A percentile compares a stretch with the other conserved stretches of the same genome.
phyloP scores from a whole-genome alignment of 2,329 filamentous ascomycete genomes.

The Nemania diffusa region DNA sequence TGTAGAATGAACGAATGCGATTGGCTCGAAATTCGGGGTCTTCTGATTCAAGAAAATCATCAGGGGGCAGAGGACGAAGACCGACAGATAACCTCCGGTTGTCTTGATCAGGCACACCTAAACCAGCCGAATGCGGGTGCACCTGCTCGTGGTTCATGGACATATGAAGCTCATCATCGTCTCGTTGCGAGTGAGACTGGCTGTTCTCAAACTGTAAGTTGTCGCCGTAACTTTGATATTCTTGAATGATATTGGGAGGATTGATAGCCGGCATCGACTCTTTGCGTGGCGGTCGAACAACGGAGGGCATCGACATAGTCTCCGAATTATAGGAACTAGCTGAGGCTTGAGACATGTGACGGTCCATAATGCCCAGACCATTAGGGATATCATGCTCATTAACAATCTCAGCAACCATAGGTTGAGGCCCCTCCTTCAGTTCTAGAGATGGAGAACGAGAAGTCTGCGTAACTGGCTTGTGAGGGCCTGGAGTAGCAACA shows the following conservation, averaged over 20 bases:
- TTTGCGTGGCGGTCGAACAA: constrained; percentile 50
- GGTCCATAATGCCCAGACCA: constrained; percentile 42
- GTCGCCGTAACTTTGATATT: constrained; percentile 44
- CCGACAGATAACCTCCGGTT: constrained; percentile 73
- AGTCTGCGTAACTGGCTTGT: constrained; percentile 38
- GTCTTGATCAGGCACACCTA: constrained; percentile 66
- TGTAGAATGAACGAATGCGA: constrained; percentile 98
- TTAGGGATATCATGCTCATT: constrained; percentile 37
- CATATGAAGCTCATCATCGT: constrained; percentile 46
- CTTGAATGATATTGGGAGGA: constrained; percentile 35
- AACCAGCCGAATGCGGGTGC: constrained; percentile 49
- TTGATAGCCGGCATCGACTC: constrained; percentile 49
- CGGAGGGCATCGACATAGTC: constrained; percentile 46
- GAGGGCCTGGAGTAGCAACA: constrained; percentile 44
- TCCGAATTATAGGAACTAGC: constrained; percentile 37
- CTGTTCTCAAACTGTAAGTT: constrained; percentile 43
- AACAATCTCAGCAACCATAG: constrained; percentile 36
- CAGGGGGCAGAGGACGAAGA: constrained; percentile 86
- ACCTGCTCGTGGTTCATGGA: constrained; percentile 40
- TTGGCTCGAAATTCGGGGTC: constrained; percentile 95
- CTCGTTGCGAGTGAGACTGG: constrained; percentile 41
- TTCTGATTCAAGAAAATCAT: constrained; percentile 80
- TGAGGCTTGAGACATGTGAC: constrained; percentile 41
- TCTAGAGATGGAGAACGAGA: constrained; percentile 43
- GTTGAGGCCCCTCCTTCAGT: constrained; percentile 34